Percentiles rank a stretch among this genome's conserved stretches.
Evolutionary conservation across 306 rosid genomes (phyloP).

Genomic region (Vicia villosa): DNA sequence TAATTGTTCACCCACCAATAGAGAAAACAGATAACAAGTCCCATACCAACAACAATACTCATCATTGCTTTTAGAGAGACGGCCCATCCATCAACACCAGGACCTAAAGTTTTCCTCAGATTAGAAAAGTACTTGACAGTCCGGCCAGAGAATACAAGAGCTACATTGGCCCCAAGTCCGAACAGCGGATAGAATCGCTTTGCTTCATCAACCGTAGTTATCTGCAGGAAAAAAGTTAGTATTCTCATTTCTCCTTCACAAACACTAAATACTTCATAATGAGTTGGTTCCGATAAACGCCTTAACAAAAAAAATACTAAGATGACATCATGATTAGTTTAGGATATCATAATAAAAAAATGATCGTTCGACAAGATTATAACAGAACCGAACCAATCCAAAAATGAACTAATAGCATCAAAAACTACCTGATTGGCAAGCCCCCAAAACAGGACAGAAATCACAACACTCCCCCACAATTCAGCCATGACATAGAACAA

Average conservation of each 20-base stretch:
- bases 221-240: conserved; percentile 52
- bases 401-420: neutral
- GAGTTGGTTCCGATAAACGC: neutral
- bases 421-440: conserved; percentile 91
- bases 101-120: conserved; percentile 77
- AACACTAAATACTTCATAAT: conserved; percentile 4
- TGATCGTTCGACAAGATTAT: neutral
- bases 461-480: conserved; percentile 97
- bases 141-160: conserved; percentile 92
- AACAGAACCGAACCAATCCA: neutral
- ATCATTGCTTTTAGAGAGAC: conserved; percentile 89
- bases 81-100: conserved; percentile 99
- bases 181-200: conserved; percentile 91
- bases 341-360: conserved; percentile 19
- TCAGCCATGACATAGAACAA: conserved; percentile 99
- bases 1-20: conserved; percentile 95
- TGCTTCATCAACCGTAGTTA: conserved; percentile 88
- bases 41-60: conserved; percentile 94
- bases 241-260: conserved; percentile 2
- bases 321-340: conserved; percentile 19
- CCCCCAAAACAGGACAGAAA: conserved; percentile 97
- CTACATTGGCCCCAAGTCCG: conserved; percentile 97
- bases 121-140: conserved; percentile 96
- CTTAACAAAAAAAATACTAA: conserved; percentile 11
- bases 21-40: conserved; percentile 69